Conservation (phyloP, 306 rosid genomes). For the Acacia confusa region DNA sequence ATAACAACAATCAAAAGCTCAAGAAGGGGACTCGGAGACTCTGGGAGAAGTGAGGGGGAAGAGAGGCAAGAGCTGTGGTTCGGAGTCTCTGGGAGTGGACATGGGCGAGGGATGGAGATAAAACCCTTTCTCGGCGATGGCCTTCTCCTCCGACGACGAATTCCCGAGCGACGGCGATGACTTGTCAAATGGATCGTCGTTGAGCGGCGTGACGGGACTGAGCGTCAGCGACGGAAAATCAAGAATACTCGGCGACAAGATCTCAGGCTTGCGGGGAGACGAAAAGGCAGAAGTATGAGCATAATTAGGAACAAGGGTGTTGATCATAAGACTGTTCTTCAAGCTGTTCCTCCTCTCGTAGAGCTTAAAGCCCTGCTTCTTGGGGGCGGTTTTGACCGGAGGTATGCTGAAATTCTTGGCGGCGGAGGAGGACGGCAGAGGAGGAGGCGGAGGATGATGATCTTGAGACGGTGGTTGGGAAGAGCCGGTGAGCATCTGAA, state of each 20-base stretch:
- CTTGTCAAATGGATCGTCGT: conserved; percentile 74
- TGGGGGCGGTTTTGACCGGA: conserved; percentile 60
- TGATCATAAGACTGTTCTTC: conserved; percentile 82
- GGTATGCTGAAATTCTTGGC: conserved; percentile 69
- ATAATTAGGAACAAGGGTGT: conserved; percentile 72
- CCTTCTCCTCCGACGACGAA: conserved; percentile 86
- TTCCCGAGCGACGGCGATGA: conserved; percentile 82
- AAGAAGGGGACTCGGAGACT: conserved; percentile 69
- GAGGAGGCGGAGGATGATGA: conserved; percentile 26
- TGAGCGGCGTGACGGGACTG: conserved; percentile 88
- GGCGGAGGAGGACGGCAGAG: conserved; percentile 21
- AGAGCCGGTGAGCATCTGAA: conserved; percentile 96
- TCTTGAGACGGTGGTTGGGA: conserved; percentile 51
- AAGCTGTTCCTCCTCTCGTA: conserved; percentile 77
- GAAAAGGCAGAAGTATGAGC: conserved; percentile 57
- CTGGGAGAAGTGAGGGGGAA: conserved; percentile 86
- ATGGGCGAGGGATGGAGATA: conserved; percentile 80
- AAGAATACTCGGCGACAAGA: conserved; percentile 83
- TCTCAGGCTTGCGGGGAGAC: conserved; percentile 78
- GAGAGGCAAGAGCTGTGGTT: conserved; percentile 77
- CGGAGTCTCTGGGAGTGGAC: conserved; percentile 61
- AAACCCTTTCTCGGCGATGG: conserved; percentile 90
- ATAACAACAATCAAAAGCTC: conserved; percentile 32
- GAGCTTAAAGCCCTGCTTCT: conserved; percentile 83
- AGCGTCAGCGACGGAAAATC: conserved; percentile 87